phyloP scores from a whole-genome alignment of 2,329 filamentous ascomycete genomes.

The Massarina eburnea region DNA sequence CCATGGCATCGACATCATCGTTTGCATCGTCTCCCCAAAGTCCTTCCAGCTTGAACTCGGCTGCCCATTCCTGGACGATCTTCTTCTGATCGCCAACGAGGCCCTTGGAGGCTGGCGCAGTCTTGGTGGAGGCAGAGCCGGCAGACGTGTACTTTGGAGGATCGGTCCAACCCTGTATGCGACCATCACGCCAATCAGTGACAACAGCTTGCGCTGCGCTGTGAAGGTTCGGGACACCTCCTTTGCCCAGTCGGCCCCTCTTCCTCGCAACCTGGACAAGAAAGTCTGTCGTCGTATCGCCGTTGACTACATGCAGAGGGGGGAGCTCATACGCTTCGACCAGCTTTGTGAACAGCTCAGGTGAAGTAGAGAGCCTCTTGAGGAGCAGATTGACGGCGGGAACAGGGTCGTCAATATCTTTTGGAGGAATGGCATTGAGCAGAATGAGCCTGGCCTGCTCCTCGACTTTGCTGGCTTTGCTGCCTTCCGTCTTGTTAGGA shows the following conservation, averaged over 20 bases:
- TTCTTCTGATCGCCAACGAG: constrained; percentile 68
- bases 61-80: constrained; percentile 89
- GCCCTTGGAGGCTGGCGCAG: constrained; percentile 33
- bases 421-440: constrained; percentile 88
- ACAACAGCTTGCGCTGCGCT: constrained; percentile 90
- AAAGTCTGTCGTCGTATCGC: constrained; percentile 85
- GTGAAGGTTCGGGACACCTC: constrained; percentile 85
- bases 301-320: constrained; percentile 67
- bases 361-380: constrained; percentile 71
- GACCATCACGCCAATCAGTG: constrained; percentile 93
- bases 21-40: constrained; percentile 72
- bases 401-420: constrained; percentile 89
- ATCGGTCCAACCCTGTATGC: constrained; percentile 90
- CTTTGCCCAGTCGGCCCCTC: constrained; percentile 82
- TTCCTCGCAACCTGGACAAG: constrained; percentile 93
- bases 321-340: constrained; percentile 83
- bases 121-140: constrained; percentile 43
- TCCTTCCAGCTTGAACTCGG: constrained; percentile 93
- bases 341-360: constrained; percentile 75
- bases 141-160: constrained; percentile 68
- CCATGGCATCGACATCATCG: constrained; percentile 42
- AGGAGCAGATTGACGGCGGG: constrained; percentile 86
- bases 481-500: constrained; percentile 61
- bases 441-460: constrained; percentile 81
- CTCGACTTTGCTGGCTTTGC: constrained; percentile 60